These are phyloP conservation scores for Pistacia integerrima DNA, from an alignment of 345 rosid genomes.

Conservation along the genomic window DNA sequence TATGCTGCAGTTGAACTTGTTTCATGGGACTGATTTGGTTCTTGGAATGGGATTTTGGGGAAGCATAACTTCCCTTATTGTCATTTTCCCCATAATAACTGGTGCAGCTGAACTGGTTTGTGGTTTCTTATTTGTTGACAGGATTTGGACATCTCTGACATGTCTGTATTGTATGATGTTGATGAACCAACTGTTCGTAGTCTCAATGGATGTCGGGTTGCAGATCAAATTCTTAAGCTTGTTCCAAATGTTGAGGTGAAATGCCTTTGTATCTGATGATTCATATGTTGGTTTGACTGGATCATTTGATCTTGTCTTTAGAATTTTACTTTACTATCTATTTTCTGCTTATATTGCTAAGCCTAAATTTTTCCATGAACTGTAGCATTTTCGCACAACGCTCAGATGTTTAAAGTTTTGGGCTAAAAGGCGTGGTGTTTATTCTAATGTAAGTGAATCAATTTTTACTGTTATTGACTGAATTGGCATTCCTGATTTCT, in stretches of 20 bases:
- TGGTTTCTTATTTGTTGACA: slow-evolving; percentile 25
- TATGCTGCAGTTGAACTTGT: neutral
- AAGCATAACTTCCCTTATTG: neutral
- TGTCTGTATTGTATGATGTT: slow-evolving; percentile 48
- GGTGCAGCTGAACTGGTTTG: neutral
- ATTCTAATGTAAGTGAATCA: slow-evolving; percentile 56
- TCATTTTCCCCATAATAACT: neutral
- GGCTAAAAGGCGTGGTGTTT: slow-evolving; percentile 77
- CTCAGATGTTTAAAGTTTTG: slow-evolving; percentile 70
- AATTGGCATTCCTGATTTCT: neutral
- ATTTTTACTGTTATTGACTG: neutral
- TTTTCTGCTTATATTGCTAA: slow-evolving; percentile 7
- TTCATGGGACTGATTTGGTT: neutral
- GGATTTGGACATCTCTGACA: slow-evolving; percentile 65
- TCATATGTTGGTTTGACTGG: neutral
- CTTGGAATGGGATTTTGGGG: slow-evolving; percentile 1
- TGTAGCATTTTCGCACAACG: slow-evolving; percentile 62
- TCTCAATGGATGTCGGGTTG: slow-evolving; percentile 81
- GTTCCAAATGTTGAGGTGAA: slow-evolving; percentile 71
- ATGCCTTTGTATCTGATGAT: neutral
- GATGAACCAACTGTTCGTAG: slow-evolving; percentile 72
- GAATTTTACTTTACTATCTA: slow-evolving; percentile 1
- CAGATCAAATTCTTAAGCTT: slow-evolving; percentile 68
- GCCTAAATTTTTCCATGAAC: neutral
- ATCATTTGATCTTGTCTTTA: neutral